Base-by-base conservation (phyloP, 2,329 filamentous ascomycete genomes). In the Calonectria hongkongensis region DNA sequence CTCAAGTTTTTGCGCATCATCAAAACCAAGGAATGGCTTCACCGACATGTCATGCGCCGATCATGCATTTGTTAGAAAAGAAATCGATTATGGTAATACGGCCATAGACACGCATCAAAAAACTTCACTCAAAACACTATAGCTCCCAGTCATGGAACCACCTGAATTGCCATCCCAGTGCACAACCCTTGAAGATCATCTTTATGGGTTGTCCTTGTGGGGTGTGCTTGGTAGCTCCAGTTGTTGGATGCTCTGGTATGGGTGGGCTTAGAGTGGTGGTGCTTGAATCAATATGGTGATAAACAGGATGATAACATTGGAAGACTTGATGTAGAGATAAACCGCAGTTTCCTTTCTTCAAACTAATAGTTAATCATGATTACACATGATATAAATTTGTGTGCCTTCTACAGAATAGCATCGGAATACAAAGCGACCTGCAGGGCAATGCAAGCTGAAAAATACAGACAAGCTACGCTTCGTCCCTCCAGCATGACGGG, bases 11-110 rank as follows among this genome's bases (percentile, higher is more conserved):
- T 47, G 27, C 48, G n/a, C 15, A 33, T 47, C n/a, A 25, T 48
- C n/a, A 25, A 47, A 33, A 50, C n/a, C n/a, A 43, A 27, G 21
- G 25, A 45, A 39, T 30, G 30, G 7, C 21, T 33, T 39, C 28
- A 28, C 13, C 33, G 16, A 60, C 10, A 15, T 41, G 25, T 39
- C 33, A 28, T 25, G 33, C 30, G 54, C 33, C 36, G 60, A 28
- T 18, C 21, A 58, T 45, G 60, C 68, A 68, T 73, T 68, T 71
- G 64, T 74, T 76, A 66, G 56, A 69, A 67, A 74, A 73, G 33
- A 51, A 76, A 77, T 75, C 72, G 79, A 71, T 79, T 79, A 81
- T 73, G 72, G 73, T 78, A 79, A 74, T 72, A 73, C 58, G 73
- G 68, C 72, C 75, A 74, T 65, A 71, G 66, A 75, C 74, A 75